Percentiles rank a stretch among this genome's conserved stretches.
Evolutionary conservation across 495 filamentous ascomycete species (phyloP).

Genomic region (Friedmanniomyces simplex): DNA sequence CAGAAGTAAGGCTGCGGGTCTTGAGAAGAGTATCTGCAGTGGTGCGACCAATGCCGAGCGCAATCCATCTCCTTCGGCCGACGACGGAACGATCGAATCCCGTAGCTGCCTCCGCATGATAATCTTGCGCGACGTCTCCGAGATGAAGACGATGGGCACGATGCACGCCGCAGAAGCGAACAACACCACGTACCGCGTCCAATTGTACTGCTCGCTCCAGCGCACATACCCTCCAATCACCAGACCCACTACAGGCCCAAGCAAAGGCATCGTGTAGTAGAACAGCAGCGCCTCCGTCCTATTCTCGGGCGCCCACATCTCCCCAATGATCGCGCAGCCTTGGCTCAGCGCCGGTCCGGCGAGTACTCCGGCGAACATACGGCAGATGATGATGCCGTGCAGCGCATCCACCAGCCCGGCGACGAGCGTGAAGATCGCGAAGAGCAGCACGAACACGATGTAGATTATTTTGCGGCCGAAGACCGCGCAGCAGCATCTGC

Average conservation of each 20-base stretch:
- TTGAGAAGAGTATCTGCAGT: constrained; percentile 29
- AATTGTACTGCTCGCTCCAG: neutral
- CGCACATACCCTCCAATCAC: constrained; percentile 9
- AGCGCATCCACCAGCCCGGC: constrained; percentile 9
- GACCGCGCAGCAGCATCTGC: constrained; percentile 3
- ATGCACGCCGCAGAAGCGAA: constrained; percentile 17
- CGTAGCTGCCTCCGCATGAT: constrained; percentile 20
- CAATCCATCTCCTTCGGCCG: neutral
- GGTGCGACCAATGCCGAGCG: neutral
- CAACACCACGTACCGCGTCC: constrained; percentile 4
- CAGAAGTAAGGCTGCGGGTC: constrained; percentile 30
- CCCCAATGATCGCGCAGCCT: neutral
- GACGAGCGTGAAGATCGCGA: constrained; percentile 15
- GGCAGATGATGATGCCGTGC: constrained; percentile 1
- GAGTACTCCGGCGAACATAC: constrained; percentile 14
- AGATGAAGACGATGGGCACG: constrained; percentile 28
- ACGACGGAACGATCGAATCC: neutral
- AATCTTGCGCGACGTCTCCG: constrained; percentile 33
- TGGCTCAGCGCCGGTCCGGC: neutral
- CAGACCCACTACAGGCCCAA: constrained; percentile 4
- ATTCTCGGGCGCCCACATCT: constrained; percentile 5
- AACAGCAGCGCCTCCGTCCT: neutral
- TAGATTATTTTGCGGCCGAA: constrained; percentile 14
- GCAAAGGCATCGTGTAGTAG: constrained; percentile 1
- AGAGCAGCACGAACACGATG: constrained; percentile 1